Evolutionary conservation across 768 basidiomycete species (phyloP).

Genomic region (Amanita pseudoporphyria): DNA sequence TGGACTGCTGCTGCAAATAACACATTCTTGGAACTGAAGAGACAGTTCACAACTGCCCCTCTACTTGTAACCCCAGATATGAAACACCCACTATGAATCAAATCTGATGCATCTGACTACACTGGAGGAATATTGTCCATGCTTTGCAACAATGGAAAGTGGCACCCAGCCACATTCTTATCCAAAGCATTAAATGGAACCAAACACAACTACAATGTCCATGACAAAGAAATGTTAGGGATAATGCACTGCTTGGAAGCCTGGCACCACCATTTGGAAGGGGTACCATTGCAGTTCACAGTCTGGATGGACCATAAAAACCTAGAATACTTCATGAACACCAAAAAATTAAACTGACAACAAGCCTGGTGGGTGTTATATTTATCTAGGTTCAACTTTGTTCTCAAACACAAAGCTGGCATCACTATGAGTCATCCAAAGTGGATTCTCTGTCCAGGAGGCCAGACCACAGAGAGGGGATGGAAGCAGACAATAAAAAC

Average conservation of each 20-base stretch:
- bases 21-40: background rate
- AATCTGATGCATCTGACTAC: background rate
- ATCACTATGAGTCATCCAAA: background rate
- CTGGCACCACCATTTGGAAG: no score
- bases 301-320: conserved; percentile 10
- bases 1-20: background rate
- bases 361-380: background rate
- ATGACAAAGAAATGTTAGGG: no score
- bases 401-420: background rate
- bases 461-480: background rate
- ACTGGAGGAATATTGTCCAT: background rate
- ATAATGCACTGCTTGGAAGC: no score
- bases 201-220: no score
- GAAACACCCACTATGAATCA: background rate
- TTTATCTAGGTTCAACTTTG: background rate
- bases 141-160: background rate
- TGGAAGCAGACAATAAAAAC: background rate
- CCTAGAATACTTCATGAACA: conserved; percentile 3
- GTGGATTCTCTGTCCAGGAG: conserved; percentile 1
- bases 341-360: conserved; percentile 4
- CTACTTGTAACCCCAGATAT: background rate
- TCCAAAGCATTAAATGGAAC: background rate
- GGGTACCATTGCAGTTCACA: background rate
- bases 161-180: background rate
- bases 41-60: background rate